phyloP scores from a whole-genome alignment of 306 rosid genomes.

The Leucaena leucocephala region DNA sequence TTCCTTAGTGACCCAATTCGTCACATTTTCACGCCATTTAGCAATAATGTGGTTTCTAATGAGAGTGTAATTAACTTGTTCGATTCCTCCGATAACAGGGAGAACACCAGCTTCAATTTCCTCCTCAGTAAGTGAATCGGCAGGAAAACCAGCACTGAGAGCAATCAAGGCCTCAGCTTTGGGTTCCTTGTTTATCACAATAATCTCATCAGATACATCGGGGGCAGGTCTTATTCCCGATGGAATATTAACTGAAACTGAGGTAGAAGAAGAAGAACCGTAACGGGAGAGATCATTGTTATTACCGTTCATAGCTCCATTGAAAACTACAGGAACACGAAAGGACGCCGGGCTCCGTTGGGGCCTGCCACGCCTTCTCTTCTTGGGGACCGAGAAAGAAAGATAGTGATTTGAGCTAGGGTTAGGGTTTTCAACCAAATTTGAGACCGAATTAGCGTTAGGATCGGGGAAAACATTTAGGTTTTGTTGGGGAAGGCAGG shows the following conservation, averaged over 20 bases:
- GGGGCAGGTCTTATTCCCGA: slow-evolving; percentile 21
- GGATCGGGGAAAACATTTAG: slow-evolving; percentile 29
- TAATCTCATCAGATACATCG: slow-evolving; percentile 77
- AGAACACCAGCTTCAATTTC: slow-evolving; percentile 82
- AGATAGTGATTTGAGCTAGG: slow-evolving; percentile 48
- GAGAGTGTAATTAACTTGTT: slow-evolving; percentile 92
- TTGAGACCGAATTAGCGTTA: slow-evolving; percentile 42
- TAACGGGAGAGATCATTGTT: slow-evolving; percentile 38
- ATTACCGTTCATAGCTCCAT: slow-evolving; percentile 40
- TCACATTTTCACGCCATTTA: slow-evolving; percentile 89
- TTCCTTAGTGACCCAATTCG: slow-evolving; percentile 76
- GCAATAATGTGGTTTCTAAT: slow-evolving; percentile 87
- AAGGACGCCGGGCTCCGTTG: slow-evolving; percentile 70
- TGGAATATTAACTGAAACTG: slow-evolving; percentile 39
- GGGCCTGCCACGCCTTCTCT: slow-evolving; percentile 83
- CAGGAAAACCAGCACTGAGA: slow-evolving; percentile 83
- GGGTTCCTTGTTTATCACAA: slow-evolving; percentile 83
- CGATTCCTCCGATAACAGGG: slow-evolving; percentile 78
- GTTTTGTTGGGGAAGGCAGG: slow-evolving; percentile 47
- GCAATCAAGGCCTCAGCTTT: slow-evolving; percentile 86
- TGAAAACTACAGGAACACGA: slow-evolving; percentile 48
- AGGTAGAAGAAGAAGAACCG: slow-evolving; percentile 33
- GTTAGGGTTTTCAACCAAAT: slow-evolving; percentile 43
- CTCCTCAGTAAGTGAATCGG: slow-evolving; percentile 87
- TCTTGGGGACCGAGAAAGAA: slow-evolving; percentile 79